These are phyloP conservation scores for Microcyclosporella mali DNA, from an alignment of 2,329 filamentous ascomycete genomes.

Conservation along the genomic window DNA sequence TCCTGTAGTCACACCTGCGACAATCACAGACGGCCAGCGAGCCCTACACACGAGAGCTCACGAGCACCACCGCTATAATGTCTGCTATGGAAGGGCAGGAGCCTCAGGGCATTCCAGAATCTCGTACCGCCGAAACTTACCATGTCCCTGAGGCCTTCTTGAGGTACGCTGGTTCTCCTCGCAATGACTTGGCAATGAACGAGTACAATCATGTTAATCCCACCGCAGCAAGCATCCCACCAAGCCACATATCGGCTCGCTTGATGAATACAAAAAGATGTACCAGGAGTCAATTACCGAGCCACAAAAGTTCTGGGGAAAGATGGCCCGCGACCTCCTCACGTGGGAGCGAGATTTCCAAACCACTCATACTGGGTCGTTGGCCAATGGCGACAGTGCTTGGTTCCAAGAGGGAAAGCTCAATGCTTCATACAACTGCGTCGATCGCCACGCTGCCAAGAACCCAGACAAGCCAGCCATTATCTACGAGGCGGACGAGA, in stretches of 20 bases:
- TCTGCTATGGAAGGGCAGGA: conserved; percentile 8
- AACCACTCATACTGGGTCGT: conserved; percentile 73
- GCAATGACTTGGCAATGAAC: not conserved
- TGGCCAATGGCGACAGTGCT: conserved; percentile 73
- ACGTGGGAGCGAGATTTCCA: conserved; percentile 89
- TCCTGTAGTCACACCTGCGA: no score
- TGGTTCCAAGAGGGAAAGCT: conserved; percentile 94
- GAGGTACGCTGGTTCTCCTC: conserved; percentile 30
- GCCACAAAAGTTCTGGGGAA: conserved; percentile 85
- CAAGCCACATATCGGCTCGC: conserved; percentile 53
- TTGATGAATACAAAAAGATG: conserved; percentile 58
- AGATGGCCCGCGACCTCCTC: conserved; percentile 77
- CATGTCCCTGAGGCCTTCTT: conserved; percentile 32
- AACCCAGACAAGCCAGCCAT: conserved; percentile 90
- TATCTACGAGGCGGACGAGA: conserved; percentile 97
- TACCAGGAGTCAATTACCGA: conserved; percentile 82
- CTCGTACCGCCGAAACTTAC: conserved; percentile 23
- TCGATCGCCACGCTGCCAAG: conserved; percentile 94
- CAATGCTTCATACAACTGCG: conserved; percentile 95
- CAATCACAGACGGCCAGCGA: no score
- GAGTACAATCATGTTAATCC: conserved; percentile 3
- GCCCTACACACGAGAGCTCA: no score
- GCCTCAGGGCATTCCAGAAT: conserved; percentile 23
- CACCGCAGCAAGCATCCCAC: conserved; percentile 52
- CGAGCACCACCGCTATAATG: no score